Base-by-base conservation (phyloP, 768 basidiomycete genomes). In the Lactarius psammicola region DNA sequence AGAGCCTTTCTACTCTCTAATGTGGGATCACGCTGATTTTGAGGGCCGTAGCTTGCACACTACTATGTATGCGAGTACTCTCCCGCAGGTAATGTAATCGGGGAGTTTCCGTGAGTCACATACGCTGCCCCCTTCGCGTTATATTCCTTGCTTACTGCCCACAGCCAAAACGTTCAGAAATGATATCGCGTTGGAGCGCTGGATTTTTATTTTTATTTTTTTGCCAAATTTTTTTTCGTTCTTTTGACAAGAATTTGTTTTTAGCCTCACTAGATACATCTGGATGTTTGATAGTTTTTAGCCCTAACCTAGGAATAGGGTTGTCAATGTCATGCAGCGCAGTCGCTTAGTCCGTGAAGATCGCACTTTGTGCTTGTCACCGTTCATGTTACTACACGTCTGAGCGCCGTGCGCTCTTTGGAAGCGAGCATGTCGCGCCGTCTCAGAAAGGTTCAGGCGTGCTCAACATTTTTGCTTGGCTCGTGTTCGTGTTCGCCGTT, bases 51-150 rank as follows among this genome's bases (percentile, higher is more conserved):
- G 87, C 70, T 73, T 62, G 85, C 86, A 26, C 79, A 83, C 54
- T 89, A 74, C 75, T 83, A 79, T 69, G 88, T 89, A 33, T 90
- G 89, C 78, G 87, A 90, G 76, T 90, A 90, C 72, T 81, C 75
- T 36, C 79, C 80, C 13, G 78, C 81, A 51, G 89, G 89, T 54
- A 90, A 90, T 74, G 78, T 90, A 69, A 78, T 80, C 26, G 87
- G 87, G 36, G 69, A 82, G 62, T 89, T 88, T 69, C 74, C 74
- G 87, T 87, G 75, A 70, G 87, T 82, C 15, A 38, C 33, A n/a
- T 62, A 10, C 44, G 3, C 40, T 33, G 2, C 31, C 33, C 23
- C 30, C 9, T 36, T n/a, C 56, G 18, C 9, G 46, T 61, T 40
- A 8, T 33, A 9, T 26, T 15, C 13, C 34, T 40, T 51, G 53